Evolutionary conservation across 345 rosid genomes (phyloP).

Genomic region (Eucalyptus curtisii): DNA sequence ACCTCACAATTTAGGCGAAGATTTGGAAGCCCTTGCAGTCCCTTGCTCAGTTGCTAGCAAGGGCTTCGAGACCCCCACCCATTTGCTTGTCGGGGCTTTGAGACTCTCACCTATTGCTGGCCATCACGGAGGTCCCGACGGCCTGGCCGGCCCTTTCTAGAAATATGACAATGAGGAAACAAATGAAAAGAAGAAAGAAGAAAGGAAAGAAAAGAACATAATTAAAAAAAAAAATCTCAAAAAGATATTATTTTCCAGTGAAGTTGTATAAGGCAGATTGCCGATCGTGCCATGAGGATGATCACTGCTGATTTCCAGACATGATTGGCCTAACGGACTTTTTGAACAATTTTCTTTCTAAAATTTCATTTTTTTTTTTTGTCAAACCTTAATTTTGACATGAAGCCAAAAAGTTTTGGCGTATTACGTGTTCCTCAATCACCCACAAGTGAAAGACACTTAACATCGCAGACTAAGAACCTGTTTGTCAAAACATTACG

Average conservation of each 20-base stretch:
- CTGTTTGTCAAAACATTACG: background rate
- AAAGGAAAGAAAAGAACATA: too few relatives aligned
- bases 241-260: too few relatives aligned
- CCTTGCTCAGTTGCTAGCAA: background rate
- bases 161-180: too few relatives aligned
- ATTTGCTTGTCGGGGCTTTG: background rate
- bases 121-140: fast-evolving
- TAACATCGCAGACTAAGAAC: background rate
- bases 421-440: background rate
- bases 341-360: background rate
- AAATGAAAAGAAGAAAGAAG: too few relatives aligned
- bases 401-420: background rate
- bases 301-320: too few relatives aligned
- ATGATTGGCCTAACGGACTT: too few relatives aligned
- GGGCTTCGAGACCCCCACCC: background rate
- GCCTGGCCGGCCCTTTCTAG: fast-evolving
- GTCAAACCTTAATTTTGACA: background rate
- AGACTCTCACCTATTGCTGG: background rate
- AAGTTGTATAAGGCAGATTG: fast-evolving
- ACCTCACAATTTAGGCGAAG: background rate
- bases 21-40: background rate
- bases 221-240: background rate
- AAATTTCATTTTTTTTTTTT: background rate
- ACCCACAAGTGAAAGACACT: background rate
- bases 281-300: too few relatives aligned